Evolutionary conservation across 371 early-diverging fungal species (phyloP).

Genomic region (Umbelopsis sp.): DNA sequence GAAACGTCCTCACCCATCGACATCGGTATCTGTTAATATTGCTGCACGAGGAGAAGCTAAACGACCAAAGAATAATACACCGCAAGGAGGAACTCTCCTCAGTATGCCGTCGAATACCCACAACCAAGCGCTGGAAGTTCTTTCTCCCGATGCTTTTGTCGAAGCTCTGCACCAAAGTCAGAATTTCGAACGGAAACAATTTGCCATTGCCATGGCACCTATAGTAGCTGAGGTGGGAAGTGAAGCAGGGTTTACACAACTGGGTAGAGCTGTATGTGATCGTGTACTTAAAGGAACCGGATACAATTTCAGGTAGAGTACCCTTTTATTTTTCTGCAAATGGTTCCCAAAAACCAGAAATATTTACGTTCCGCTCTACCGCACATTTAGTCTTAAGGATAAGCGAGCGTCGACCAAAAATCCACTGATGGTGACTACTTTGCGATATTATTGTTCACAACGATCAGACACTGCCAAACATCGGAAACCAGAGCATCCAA

Average conservation of each 20-base stretch:
- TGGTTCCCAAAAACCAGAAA: no score
- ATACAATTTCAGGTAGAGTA: slow-evolving; percentile 50
- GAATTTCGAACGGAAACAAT: slow-evolving; percentile 48
- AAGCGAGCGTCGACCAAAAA: slow-evolving; percentile 50
- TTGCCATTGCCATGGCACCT: slow-evolving; percentile 40
- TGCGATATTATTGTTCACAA: slow-evolving; percentile 56
- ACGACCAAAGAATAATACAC: slow-evolving; percentile 6
- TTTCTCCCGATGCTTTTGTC: slow-evolving; percentile 40
- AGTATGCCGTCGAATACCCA: slow-evolving; percentile 17
- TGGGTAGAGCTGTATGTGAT: slow-evolving; percentile 53
- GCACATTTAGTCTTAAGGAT: slow-evolving; percentile 43
- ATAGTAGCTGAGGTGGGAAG: slow-evolving; percentile 34
- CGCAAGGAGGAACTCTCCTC: slow-evolving; percentile 8
- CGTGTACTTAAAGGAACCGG: slow-evolving; percentile 47
- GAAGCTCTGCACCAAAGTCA: slow-evolving; percentile 37
- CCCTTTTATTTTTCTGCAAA: not conserved
- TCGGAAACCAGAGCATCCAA: slow-evolving; percentile 49
- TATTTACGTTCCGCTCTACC: no score
- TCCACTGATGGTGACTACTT: slow-evolving; percentile 48
- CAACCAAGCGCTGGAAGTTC: slow-evolving; percentile 12
- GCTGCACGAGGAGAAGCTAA: not conserved
- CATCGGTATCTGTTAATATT: not conserved
- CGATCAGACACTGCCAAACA: slow-evolving; percentile 51
- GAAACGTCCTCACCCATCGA: not conserved
- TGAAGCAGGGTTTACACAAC: slow-evolving; percentile 36